These are phyloP conservation scores for Boehmeria nivea DNA, from an alignment of 306 rosid genomes.

Conservation along the genomic window DNA sequence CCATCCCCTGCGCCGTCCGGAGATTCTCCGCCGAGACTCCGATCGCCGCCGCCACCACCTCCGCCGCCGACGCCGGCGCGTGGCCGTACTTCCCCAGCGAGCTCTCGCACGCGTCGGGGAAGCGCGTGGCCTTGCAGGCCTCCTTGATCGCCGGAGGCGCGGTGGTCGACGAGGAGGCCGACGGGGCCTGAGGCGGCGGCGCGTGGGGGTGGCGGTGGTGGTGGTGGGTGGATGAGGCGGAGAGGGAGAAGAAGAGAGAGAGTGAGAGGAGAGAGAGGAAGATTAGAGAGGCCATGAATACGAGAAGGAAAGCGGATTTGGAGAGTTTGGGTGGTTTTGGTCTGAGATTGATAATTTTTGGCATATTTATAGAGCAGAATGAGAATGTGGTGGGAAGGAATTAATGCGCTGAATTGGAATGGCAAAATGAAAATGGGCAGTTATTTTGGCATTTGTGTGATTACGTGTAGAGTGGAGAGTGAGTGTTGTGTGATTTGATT, in stretches of 20 bases:
- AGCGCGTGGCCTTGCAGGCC: constrained; percentile 78
- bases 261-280: constrained; percentile 35
- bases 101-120: constrained; percentile 45
- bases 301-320: constrained; percentile 32
- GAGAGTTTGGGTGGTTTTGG: not conserved
- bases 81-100: constrained; percentile 27
- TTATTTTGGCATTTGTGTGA: not conserved
- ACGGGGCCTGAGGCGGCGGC: not conserved
- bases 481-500: no score
- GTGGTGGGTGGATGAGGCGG: constrained; percentile 37
- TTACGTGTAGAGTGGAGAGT: not conserved
- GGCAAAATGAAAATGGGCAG: not conserved
- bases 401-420: no score
- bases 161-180: not conserved
- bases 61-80: constrained; percentile 32
- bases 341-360: not conserved
- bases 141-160: not conserved
- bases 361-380: not conserved
- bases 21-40: constrained; percentile 39
- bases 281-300: constrained; percentile 56
- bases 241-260: constrained; percentile 33
- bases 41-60: constrained; percentile 47
- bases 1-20: constrained; percentile 48
- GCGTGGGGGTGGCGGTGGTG: constrained; percentile 15
- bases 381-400: not conserved